Conservation (phyloP, 106 monocot species). For the Hemerocallis citrina region DNA sequence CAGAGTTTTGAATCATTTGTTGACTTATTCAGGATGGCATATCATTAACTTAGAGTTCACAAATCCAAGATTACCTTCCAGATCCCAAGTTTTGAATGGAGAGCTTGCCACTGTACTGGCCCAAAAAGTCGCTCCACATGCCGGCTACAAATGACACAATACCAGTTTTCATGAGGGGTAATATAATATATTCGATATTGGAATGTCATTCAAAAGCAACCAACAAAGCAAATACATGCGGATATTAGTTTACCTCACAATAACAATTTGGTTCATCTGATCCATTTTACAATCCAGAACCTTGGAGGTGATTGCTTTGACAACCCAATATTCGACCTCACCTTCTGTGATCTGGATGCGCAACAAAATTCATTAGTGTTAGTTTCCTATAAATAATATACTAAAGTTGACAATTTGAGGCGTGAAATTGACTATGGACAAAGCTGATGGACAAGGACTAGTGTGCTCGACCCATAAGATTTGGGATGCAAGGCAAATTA, state of each 20-base stretch:
- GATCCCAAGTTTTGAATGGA: conserved; percentile 60
- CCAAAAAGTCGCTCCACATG: conserved; percentile 78
- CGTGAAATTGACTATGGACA: background rate
- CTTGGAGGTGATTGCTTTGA: conserved; percentile 78
- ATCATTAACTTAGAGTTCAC: background rate
- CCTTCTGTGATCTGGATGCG: conserved; percentile 58
- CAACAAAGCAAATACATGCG: conserved; percentile 2
- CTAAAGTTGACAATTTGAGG: background rate
- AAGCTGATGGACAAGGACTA: too few relatives aligned
- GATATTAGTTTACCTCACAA: conserved; percentile 62
- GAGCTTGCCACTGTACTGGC: conserved; percentile 58
- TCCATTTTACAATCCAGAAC: conserved; percentile 87
- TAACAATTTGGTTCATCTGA: conserved; percentile 75
- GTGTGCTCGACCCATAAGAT: too few relatives aligned
- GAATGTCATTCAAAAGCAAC: too few relatives aligned
- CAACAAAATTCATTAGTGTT: background rate
- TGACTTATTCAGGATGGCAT: background rate
- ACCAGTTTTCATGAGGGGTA: background rate
- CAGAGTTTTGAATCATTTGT: background rate
- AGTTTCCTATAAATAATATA: background rate
- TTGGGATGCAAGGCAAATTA: too few relatives aligned
- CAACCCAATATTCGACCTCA: conserved; percentile 92
- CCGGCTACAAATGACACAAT: conserved; percentile 48
- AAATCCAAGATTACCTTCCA: conserved; percentile 83
- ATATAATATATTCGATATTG: too few relatives aligned